Evolutionary conservation across 805 yeast genomes (phyloP).

Genomic region (Candida alai): DNA sequence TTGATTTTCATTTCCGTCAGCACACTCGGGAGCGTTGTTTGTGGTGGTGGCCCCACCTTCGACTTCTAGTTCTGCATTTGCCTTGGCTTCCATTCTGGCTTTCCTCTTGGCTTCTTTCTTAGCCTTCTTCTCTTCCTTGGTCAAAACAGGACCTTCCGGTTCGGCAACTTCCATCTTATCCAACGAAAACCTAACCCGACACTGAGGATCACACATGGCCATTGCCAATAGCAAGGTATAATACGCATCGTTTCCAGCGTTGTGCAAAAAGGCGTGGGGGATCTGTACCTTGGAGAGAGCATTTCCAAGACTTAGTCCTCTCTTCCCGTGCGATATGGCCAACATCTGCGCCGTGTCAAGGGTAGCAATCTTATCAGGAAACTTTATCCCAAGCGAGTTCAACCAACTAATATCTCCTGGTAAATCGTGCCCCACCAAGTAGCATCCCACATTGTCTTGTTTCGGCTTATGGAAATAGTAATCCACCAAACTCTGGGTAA

Average conservation of each 20-base stretch:
- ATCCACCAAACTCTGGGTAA: conserved; percentile 42
- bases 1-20: not conserved
- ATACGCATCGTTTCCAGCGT: conserved; percentile 70
- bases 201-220: conserved; percentile 45
- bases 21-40: not conserved
- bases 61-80: not conserved
- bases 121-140: conserved; percentile 9
- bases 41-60: not conserved
- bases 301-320: conserved; percentile 41
- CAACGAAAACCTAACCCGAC: conserved; percentile 16
- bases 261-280: conserved; percentile 59
- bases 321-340: conserved; percentile 34
- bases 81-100: conserved; percentile 3
- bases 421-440: conserved; percentile 59
- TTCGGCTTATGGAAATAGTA: conserved; percentile 34
- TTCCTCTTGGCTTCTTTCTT: conserved; percentile 5
- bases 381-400: conserved; percentile 36
- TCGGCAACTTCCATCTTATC: conserved; percentile 6
- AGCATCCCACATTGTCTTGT: conserved; percentile 12
- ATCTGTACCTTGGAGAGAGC: conserved; percentile 43
- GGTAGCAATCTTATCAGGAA: conserved; percentile 31
- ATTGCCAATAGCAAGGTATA: conserved; percentile 52
- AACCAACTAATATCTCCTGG: conserved; percentile 58
- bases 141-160: conserved; percentile 3
- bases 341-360: conserved; percentile 51